Evolutionary conservation across 495 filamentous ascomycete genomes (phyloP).

Genomic region (Penicillium subrubescens): DNA sequence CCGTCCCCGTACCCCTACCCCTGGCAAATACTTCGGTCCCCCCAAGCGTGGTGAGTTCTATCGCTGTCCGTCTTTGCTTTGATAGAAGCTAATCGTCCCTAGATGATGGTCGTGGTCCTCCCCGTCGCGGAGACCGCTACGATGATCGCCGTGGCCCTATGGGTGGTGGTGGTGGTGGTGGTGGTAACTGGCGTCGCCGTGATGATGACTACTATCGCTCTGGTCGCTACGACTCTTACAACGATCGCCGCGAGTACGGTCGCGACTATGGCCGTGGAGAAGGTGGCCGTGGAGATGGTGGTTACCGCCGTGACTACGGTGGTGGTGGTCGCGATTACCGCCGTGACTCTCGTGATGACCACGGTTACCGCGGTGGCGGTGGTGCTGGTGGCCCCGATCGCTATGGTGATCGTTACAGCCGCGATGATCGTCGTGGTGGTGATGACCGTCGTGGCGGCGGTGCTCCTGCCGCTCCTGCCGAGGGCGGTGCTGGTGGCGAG

Average conservation of each 20-base stretch:
- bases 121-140: constrained; percentile 44
- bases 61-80: constrained; percentile 5
- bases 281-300: constrained; percentile 43
- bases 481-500: constrained; percentile 43
- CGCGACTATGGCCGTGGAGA: constrained; percentile 44
- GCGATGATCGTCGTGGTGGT: constrained; percentile 56
- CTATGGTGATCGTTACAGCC: constrained; percentile 71
- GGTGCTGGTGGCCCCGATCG: constrained; percentile 60
- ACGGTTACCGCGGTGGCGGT: constrained; percentile 55
- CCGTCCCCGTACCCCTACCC: constrained; percentile 92
- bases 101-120: constrained; percentile 56
- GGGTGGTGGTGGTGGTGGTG: constrained; percentile 50
- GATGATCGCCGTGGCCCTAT: constrained; percentile 63
- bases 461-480: constrained; percentile 36
- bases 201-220: constrained; percentile 57
- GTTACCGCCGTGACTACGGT: constrained; percentile 48
- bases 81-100: constrained; percentile 27
- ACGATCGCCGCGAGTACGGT: constrained; percentile 48
- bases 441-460: constrained; percentile 49
- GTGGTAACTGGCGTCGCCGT: constrained; percentile 47
- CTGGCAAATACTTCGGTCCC: constrained; percentile 98
- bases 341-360: constrained; percentile 54
- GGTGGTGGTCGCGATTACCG: constrained; percentile 54
- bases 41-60: constrained; percentile 85
- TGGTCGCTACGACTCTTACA: constrained; percentile 53